Conservation (phyloP, 768 basidiomycete species). For the Trametopsis cervina region DNA sequence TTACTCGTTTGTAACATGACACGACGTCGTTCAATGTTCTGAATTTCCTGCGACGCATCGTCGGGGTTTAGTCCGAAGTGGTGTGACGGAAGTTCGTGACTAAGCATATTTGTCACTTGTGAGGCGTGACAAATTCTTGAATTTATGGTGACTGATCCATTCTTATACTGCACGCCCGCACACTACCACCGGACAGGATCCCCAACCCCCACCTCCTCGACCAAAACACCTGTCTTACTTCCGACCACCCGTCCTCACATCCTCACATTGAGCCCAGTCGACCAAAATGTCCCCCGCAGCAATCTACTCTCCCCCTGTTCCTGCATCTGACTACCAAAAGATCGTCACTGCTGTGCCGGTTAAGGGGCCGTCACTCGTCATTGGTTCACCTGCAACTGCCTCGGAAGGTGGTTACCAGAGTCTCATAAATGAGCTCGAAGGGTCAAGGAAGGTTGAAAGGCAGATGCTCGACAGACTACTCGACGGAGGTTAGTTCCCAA, state of each 20-base stretch:
- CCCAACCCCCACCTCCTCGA: constrained; percentile 1
- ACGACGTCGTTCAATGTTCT: too few species aligned
- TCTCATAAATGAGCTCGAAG: constrained; percentile 53
- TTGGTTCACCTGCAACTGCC: constrained; percentile 75
- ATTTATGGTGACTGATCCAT: neutral
- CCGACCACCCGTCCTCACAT: constrained; percentile 1
- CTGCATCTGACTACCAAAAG: constrained; percentile 18
- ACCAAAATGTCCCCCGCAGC: constrained; percentile 57
- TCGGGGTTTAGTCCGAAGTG: too few species aligned
- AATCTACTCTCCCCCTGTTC: constrained; percentile 27
- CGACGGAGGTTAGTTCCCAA: constrained; percentile 56
- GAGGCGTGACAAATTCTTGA: constrained; percentile 2
- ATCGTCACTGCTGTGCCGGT: constrained; percentile 20
- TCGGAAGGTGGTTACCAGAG: constrained; percentile 75
- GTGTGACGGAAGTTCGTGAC: neutral
- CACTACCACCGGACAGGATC: constrained; percentile 1
- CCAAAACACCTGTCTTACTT: neutral
- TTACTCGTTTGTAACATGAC: neutral
- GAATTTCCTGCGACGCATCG: neutral
- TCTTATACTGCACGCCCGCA: constrained; percentile 6
- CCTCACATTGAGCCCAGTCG: neutral
- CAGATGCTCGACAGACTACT: constrained; percentile 79
- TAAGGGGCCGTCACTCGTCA: constrained; percentile 53
- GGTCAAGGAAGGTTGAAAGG: constrained; percentile 54
- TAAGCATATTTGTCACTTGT: neutral